These are phyloP conservation scores for Rosa chinensis DNA, from an alignment of 306 rosid genomes.

Conservation along the genomic window DNA sequence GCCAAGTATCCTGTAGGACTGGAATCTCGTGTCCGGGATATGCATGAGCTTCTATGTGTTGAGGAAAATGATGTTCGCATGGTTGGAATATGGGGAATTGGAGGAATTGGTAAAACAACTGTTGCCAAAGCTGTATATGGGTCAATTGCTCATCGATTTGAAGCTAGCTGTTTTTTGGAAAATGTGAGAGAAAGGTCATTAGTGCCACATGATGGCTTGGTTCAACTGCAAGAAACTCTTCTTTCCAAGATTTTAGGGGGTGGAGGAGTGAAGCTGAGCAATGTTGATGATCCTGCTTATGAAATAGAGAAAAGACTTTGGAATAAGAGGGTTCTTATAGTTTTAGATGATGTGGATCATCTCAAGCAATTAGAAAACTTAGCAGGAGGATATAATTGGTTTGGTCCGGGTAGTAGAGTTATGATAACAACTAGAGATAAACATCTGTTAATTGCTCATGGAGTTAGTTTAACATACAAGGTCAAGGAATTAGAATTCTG, in stretches of 20 bases:
- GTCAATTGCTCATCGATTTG: neutral
- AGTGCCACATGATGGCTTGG: conserved; percentile 1
- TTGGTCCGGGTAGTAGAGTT: neutral
- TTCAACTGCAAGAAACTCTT: conserved; percentile 1
- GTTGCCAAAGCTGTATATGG: conserved; percentile 6
- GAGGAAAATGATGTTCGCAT: neutral
- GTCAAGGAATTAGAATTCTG: neutral
- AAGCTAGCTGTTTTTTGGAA: neutral
- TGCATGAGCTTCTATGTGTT: neutral
- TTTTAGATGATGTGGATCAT: conserved; percentile 3
- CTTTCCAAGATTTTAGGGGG: neutral
- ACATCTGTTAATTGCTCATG: neutral
- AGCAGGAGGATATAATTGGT: neutral
- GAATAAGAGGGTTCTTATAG: neutral
- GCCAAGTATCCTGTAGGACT: conserved; percentile 16
- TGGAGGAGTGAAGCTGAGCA: neutral
- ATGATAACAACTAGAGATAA: neutral
- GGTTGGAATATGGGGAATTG: conserved; percentile 9
- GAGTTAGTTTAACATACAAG: neutral
- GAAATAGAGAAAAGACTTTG: neutral
- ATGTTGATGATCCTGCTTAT: conserved; percentile 1
- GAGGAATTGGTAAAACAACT: conserved; percentile 4
- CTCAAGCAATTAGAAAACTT: neutral
- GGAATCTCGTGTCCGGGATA: conserved; percentile 5
- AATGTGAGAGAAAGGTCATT: conserved; percentile 10